Percentiles rank a stretch among this genome's conserved stretches.
These are phyloP conservation scores for Citrullus amarus DNA, from an alignment of 306 rosid genomes.

Conservation along the genomic window DNA sequence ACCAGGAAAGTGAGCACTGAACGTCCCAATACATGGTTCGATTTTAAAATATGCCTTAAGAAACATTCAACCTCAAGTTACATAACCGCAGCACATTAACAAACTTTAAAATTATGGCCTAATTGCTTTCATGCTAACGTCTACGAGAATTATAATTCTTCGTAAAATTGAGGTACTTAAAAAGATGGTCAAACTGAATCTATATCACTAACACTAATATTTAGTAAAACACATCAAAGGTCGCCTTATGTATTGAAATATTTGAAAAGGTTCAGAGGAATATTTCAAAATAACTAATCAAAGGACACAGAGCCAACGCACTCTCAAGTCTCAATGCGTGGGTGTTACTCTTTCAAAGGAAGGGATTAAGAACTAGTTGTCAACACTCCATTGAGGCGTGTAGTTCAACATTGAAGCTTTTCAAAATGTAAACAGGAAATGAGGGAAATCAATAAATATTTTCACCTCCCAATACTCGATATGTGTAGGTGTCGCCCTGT, in stretches of 20 bases:
- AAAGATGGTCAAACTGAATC: too few relatives aligned
- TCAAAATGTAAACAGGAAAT: conserved; percentile 13
- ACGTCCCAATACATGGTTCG: not conserved
- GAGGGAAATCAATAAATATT: not conserved
- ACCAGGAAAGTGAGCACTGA: not conserved
- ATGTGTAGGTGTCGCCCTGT: conserved; percentile 84
- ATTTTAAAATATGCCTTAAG: not conserved
- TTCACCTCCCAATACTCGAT: conserved; percentile 91
- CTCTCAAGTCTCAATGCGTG: not conserved
- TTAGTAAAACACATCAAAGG: too few relatives aligned
- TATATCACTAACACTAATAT: too few relatives aligned
- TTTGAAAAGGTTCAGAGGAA: too few relatives aligned
- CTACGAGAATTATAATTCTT: too few relatives aligned
- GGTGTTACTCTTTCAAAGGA: not conserved
- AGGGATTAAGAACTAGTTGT: not conserved
- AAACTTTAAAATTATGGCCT: too few relatives aligned
- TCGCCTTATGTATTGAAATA: too few relatives aligned
- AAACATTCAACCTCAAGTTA: too few relatives aligned
- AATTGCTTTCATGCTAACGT: too few relatives aligned
- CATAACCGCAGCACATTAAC: too few relatives aligned
- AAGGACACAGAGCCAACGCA: not conserved
- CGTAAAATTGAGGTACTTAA: too few relatives aligned
- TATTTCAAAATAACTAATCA: not conserved
- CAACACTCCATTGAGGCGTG: not conserved
- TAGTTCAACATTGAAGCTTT: not conserved